Conservation (phyloP, 805 yeast species). For the Barnettozyma pratensis region DNA sequence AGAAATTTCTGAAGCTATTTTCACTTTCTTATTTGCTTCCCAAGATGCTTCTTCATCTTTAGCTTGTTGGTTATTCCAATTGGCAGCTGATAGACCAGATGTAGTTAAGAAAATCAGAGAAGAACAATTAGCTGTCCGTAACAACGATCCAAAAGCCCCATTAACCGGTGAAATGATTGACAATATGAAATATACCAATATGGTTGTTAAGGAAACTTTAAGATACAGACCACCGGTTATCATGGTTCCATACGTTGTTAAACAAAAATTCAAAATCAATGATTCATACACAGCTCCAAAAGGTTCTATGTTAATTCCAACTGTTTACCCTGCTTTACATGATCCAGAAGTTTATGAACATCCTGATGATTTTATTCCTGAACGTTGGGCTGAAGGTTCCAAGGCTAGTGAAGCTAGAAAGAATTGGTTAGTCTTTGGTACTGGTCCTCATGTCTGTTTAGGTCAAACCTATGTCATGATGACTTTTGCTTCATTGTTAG, state of each 20-base stretch:
- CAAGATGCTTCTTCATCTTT: slow-evolving; percentile 97
- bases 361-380: slow-evolving; percentile 93
- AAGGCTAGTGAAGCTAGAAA: slow-evolving; percentile 70
- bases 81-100: slow-evolving; percentile 93
- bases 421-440: slow-evolving; percentile 96
- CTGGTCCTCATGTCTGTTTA: slow-evolving; percentile 94
- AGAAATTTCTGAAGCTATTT: slow-evolving; percentile 94
- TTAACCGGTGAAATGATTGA: slow-evolving; percentile 73
- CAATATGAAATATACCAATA: slow-evolving; percentile 79
- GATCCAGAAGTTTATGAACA: slow-evolving; percentile 95
- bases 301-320: slow-evolving; percentile 96
- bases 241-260: slow-evolving; percentile 96
- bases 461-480: slow-evolving; percentile 93
- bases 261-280: slow-evolving; percentile 78
- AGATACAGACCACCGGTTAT: slow-evolving; percentile 96
- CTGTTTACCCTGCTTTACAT: slow-evolving; percentile 91
- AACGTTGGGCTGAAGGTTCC: slow-evolving; percentile 85
- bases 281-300: slow-evolving; percentile 88
- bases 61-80: slow-evolving; percentile 97
- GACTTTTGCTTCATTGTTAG: slow-evolving; percentile 84
- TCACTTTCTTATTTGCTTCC: slow-evolving; percentile 94
- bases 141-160: slow-evolving; percentile 60
- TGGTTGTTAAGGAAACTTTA: slow-evolving; percentile 88
- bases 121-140: slow-evolving; percentile 83
- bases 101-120: slow-evolving; percentile 80